Evolutionary conservation across 140 eudicot genomes (phyloP).

Genomic region (Ambrosia hybrid): DNA sequence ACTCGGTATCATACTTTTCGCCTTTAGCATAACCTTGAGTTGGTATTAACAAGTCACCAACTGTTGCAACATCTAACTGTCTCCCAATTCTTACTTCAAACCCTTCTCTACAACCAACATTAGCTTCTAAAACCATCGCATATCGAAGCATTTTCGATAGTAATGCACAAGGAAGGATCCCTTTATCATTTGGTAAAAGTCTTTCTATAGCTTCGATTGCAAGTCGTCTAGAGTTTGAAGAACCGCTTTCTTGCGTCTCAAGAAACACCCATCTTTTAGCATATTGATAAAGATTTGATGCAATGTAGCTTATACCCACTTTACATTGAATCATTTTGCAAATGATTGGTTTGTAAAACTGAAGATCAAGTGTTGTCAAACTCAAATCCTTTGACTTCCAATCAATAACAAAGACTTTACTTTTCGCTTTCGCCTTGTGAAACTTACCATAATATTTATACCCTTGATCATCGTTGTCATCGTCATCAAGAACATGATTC

Average conservation of each 20-base stretch:
- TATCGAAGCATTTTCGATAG: slow-evolving; percentile 63
- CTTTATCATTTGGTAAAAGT: slow-evolving; percentile 56
- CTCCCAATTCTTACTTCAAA: slow-evolving; percentile 66
- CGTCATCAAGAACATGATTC: slow-evolving; percentile 21
- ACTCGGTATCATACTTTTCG: slow-evolving; percentile 56
- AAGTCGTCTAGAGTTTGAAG: slow-evolving; percentile 42
- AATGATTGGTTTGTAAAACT: slow-evolving; percentile 51
- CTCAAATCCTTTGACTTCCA: slow-evolving; percentile 49
- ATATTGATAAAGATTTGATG: too few species aligned
- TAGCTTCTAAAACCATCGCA: slow-evolving; percentile 49
- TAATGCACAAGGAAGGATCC: slow-evolving; percentile 44
- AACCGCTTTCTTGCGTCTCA: slow-evolving; percentile 24
- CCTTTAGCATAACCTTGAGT: slow-evolving; percentile 56
- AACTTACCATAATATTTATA: slow-evolving; percentile 11
- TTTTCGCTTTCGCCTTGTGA: slow-evolving; percentile 46
- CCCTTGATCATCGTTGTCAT: slow-evolving; percentile 8
- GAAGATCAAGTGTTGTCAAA: slow-evolving; percentile 47
- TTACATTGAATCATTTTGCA: slow-evolving; percentile 45
- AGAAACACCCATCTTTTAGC: slow-evolving; percentile 38
- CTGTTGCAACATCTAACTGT: slow-evolving; percentile 56
- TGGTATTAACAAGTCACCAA: slow-evolving; percentile 57
- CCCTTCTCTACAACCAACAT: slow-evolving; percentile 46
- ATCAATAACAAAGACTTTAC: slow-evolving; percentile 45
- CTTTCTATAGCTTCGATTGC: slow-evolving; percentile 60
- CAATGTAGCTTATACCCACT: slow-evolving; percentile 44